phyloP scores from a whole-genome alignment of 495 filamentous ascomycete genomes.

The Terfezia boudieri region DNA sequence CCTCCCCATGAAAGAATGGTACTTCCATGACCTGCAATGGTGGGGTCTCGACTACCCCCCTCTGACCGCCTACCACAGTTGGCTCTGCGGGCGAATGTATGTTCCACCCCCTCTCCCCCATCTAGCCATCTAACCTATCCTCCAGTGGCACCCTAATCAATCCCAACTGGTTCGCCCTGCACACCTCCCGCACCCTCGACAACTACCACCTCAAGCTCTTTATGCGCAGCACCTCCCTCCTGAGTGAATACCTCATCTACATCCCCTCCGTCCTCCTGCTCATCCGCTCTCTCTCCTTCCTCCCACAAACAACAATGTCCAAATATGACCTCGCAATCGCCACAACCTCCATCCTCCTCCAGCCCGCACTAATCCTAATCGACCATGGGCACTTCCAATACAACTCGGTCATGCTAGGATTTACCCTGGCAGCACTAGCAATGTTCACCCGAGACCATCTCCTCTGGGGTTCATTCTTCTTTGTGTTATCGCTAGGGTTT shows the following conservation, averaged over 20 bases:
- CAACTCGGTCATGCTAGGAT: conserved; percentile 92
- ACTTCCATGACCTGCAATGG: conserved; percentile 87
- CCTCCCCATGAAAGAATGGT: conserved; percentile 82
- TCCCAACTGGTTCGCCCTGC: conserved; percentile 71
- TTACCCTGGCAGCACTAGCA: conserved; percentile 53
- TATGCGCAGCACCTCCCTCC: conserved; percentile 76
- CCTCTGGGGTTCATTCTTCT: conserved; percentile 78
- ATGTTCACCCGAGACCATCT: conserved; percentile 66
- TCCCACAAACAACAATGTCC: conserved; percentile 44
- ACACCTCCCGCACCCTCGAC: conserved; percentile 60
- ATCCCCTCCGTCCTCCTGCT: conserved; percentile 64
- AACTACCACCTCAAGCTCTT: conserved; percentile 65
- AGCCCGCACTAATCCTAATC: conserved; percentile 75
- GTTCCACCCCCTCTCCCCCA: background rate
- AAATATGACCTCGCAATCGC: conserved; percentile 33
- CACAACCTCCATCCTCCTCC: conserved; percentile 72
- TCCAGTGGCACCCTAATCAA: conserved; percentile 44
- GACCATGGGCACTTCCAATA: conserved; percentile 99
- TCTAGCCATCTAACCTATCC: background rate
- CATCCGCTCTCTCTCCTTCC: conserved; percentile 58
- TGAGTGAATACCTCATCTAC: conserved; percentile 77
- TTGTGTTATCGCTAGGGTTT: conserved; percentile 79
- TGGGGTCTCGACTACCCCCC: conserved; percentile 97
- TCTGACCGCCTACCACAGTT: conserved; percentile 93
- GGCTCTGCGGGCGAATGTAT: conserved; percentile 69